A percentile compares a stretch with the other conserved stretches of the same genome.
These are phyloP conservation scores for Ceratocystiopsis sp. DNA, from an alignment of 2,329 filamentous ascomycete genomes.

Conservation along the genomic window DNA sequence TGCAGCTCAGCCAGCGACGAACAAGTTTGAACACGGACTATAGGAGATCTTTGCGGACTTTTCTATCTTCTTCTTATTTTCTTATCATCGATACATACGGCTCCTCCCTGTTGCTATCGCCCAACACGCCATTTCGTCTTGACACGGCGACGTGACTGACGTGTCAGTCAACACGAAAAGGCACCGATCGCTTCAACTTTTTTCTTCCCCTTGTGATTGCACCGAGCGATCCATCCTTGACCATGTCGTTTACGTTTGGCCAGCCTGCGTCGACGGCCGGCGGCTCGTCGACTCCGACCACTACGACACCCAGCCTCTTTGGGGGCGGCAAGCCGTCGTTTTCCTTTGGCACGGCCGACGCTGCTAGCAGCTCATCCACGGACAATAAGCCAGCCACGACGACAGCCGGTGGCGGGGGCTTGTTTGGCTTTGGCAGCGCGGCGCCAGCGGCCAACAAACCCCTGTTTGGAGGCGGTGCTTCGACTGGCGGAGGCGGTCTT, in stretches of 20 bases:
- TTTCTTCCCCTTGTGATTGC: no score
- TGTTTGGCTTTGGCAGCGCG: background rate
- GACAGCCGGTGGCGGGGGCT: slow-evolving; percentile 1
- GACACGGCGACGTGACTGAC: no score
- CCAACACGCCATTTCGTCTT: no score
- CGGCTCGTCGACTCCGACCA: slow-evolving; percentile 19
- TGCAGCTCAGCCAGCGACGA: slow-evolving; percentile 3
- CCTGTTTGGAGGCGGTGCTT: slow-evolving; percentile 2
- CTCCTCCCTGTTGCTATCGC: no score
- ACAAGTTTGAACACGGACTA: no score
- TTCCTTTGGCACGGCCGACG: slow-evolving; percentile 17
- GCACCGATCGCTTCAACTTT: no score
- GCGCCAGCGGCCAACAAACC: slow-evolving; percentile 1
- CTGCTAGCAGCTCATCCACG: background rate
- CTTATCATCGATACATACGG: no score
- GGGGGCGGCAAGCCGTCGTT: slow-evolving; percentile 2
- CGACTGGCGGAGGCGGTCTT: slow-evolving; percentile 10
- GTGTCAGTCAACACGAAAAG: no score
- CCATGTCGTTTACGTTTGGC: slow-evolving; percentile 15
- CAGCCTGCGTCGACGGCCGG: slow-evolving; percentile 16
- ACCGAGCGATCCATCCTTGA: slow-evolving; percentile 3
- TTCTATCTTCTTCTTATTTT: no score
- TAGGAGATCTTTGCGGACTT: no score
- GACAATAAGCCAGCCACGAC: background rate
- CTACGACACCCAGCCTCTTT: slow-evolving; percentile 19